These are phyloP conservation scores for Epichloe aotearoae DNA, from an alignment of 2,329 filamentous ascomycete genomes.

Conservation along the genomic window DNA sequence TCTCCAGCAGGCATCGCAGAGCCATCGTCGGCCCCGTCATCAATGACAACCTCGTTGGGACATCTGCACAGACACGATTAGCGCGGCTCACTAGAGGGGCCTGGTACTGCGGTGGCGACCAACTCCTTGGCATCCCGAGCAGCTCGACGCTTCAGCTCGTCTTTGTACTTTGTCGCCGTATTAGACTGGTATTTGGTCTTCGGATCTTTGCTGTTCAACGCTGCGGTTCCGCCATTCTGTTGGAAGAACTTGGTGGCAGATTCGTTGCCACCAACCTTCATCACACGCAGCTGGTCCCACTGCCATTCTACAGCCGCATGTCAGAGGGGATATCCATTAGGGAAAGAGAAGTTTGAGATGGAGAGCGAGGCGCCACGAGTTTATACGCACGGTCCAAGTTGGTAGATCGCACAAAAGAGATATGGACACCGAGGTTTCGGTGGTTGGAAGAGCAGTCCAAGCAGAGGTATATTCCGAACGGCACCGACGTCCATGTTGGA, in stretches of 20 bases:
- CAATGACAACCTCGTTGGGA: slow-evolving; percentile 74
- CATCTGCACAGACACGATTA: slow-evolving; percentile 40
- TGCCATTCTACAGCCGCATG: slow-evolving; percentile 59
- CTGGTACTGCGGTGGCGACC: slow-evolving; percentile 15
- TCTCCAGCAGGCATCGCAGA: slow-evolving; percentile 70
- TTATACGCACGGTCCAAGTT: slow-evolving; percentile 81
- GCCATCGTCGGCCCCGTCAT: slow-evolving; percentile 57
- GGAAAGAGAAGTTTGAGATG: no score
- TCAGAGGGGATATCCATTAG: slow-evolving; percentile 1
- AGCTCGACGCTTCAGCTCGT: slow-evolving; percentile 79
- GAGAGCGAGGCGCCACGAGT: neutral
- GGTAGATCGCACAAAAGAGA: slow-evolving; percentile 96
- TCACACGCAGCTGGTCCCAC: slow-evolving; percentile 93
- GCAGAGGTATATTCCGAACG: slow-evolving; percentile 94
- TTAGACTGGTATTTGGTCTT: slow-evolving; percentile 95
- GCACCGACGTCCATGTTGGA: slow-evolving; percentile 95
- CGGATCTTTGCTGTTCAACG: slow-evolving; percentile 87
- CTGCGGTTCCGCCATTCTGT: slow-evolving; percentile 85
- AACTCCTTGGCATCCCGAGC: slow-evolving; percentile 76
- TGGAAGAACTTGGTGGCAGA: slow-evolving; percentile 98
- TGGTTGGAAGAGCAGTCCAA: slow-evolving; percentile 96
- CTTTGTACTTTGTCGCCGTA: slow-evolving; percentile 95
- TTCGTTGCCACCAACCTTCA: slow-evolving; percentile 98
- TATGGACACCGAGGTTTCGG: slow-evolving; percentile 94
- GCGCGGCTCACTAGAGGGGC: slow-evolving; percentile 2